Conservation (phyloP, 2,329 filamentous ascomycete genomes). For the Aspergillus neoniger region DNA sequence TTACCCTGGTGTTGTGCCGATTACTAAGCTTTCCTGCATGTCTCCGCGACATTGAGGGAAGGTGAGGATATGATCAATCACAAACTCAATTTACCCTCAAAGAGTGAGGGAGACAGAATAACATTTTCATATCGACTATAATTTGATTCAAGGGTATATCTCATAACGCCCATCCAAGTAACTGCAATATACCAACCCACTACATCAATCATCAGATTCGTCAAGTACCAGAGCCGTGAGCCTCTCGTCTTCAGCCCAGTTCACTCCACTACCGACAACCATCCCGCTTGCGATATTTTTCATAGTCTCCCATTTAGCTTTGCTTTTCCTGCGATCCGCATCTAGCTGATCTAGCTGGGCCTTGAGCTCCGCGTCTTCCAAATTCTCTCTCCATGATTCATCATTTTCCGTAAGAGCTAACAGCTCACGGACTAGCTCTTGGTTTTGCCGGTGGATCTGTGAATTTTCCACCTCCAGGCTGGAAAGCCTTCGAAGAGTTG, state of each 20-base stretch:
- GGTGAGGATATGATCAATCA: constrained; percentile 2
- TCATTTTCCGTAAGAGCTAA: constrained; percentile 64
- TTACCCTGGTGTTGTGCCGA: not conserved
- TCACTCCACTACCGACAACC: constrained; percentile 76
- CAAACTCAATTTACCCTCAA: not conserved
- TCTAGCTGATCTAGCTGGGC: constrained; percentile 62
- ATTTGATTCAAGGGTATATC: constrained; percentile 9
- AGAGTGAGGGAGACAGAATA: not conserved
- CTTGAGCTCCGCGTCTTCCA: constrained; percentile 55
- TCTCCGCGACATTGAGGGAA: not conserved
- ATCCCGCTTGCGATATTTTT: constrained; percentile 78
- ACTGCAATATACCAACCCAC: constrained; percentile 1
- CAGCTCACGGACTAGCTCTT: constrained; percentile 62
- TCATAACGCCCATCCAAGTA: constrained; percentile 15
- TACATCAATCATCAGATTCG: constrained; percentile 56
- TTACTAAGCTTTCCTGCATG: not conserved
- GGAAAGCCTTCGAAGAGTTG: constrained; percentile 56
- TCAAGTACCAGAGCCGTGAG: constrained; percentile 72
- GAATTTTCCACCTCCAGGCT: constrained; percentile 61
- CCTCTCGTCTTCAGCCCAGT: constrained; percentile 72
- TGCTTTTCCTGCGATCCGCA: constrained; percentile 61
- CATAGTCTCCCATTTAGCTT: constrained; percentile 70
- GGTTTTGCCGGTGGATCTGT: constrained; percentile 61
- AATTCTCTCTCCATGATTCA: constrained; percentile 53
- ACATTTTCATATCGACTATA: not conserved